phyloP scores from a whole-genome alignment of 2,329 filamentous ascomycete genomes.

The Drechslera avenae region DNA sequence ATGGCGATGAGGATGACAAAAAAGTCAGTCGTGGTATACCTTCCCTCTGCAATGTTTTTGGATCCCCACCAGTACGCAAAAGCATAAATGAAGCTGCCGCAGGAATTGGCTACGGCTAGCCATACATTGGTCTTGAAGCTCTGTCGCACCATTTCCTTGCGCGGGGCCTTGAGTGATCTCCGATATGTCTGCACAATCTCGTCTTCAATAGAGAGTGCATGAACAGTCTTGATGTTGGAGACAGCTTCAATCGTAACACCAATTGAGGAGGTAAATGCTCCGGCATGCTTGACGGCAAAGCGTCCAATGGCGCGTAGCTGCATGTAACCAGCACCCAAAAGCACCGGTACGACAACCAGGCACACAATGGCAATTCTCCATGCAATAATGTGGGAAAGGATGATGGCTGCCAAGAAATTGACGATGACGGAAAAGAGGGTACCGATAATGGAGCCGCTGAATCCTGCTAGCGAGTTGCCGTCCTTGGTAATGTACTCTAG shows the following conservation, averaged over 20 bases:
- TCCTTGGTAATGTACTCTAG: conserved; percentile 73
- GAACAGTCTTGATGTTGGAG: conserved; percentile 58
- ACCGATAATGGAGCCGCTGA: conserved; percentile 73
- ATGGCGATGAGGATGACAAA: conserved; percentile 75
- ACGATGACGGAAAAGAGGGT: conserved; percentile 70
- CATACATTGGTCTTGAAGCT: conserved; percentile 62
- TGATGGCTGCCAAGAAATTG: conserved; percentile 70
- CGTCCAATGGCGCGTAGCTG: conserved; percentile 65
- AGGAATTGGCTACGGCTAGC: conserved; percentile 64
- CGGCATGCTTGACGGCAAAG: conserved; percentile 62
- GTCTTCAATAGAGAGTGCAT: conserved; percentile 58
- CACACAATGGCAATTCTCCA: conserved; percentile 80
- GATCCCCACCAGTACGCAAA: conserved; percentile 83
- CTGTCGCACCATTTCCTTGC: conserved; percentile 56
- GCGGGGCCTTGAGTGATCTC: conserved; percentile 53
- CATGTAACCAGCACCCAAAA: conserved; percentile 72
- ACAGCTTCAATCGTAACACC: conserved; percentile 59
- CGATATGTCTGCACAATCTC: conserved; percentile 55
- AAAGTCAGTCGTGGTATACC: conserved; percentile 71
- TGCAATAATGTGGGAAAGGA: conserved; percentile 71
- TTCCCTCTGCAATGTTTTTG: conserved; percentile 68
- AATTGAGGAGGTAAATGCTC: conserved; percentile 57
- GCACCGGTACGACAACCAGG: conserved; percentile 69
- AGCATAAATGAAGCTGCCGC: conserved; percentile 72
- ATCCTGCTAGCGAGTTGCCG: conserved; percentile 67